These are phyloP conservation scores for Nakazawaea molendinolei DNA, from an alignment of 805 yeast genomes.

Conservation along the genomic window DNA sequence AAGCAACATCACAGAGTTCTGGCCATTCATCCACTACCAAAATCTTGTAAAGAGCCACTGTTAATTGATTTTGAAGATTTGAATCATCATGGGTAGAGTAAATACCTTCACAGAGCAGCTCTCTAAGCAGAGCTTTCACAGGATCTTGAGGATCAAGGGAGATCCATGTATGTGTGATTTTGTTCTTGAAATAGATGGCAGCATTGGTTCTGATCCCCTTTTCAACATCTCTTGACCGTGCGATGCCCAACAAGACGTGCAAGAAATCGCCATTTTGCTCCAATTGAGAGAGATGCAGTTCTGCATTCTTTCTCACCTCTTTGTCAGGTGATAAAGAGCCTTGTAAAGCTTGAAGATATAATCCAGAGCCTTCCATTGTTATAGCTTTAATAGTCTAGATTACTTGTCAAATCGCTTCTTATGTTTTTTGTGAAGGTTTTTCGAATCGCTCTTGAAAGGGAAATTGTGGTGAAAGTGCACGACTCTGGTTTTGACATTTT, in stretches of 20 bases:
- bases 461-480: too few relatives aligned
- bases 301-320: constrained; percentile 35
- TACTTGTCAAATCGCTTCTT: too few relatives aligned
- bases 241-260: constrained; percentile 36
- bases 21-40: constrained; percentile 50
- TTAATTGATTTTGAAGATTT: constrained; percentile 47
- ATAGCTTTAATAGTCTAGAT: too few relatives aligned
- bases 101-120: constrained; percentile 55
- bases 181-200: constrained; percentile 78
- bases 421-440: too few relatives aligned
- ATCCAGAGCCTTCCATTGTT: too few relatives aligned
- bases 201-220: constrained; percentile 59
- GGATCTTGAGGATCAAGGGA: too few relatives aligned
- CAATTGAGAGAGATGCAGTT: constrained; percentile 31
- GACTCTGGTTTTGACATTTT: too few relatives aligned
- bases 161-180: constrained; percentile 60
- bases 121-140: too few relatives aligned
- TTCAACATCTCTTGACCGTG: constrained; percentile 31
- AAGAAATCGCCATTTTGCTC: constrained; percentile 40
- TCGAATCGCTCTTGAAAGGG: too few relatives aligned
- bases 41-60: constrained; percentile 50
- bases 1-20: constrained; percentile 38
- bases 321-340: constrained; percentile 37
- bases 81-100: constrained; percentile 33
- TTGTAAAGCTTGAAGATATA: constrained; percentile 9